Evolutionary conservation across 2,329 filamentous ascomycete species (phyloP), one percentile per base, ranked within the genome.

Genomic region (Aspergillus sojae): DNA sequence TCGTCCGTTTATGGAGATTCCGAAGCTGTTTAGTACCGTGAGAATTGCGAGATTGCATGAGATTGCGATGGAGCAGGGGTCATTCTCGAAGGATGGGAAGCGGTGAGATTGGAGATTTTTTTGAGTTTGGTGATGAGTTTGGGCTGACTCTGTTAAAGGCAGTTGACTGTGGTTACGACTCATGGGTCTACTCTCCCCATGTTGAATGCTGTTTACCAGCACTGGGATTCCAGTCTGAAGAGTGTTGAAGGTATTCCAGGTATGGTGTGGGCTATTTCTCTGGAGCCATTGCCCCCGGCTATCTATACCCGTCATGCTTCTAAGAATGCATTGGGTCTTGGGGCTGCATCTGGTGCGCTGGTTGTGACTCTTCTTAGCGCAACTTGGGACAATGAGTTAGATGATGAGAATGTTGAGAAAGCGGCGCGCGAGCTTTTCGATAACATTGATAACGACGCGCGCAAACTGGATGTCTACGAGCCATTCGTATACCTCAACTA

Each of bases 401-500:
- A 52, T 12, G 48, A 52, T 12, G 28, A 30, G 28, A 34, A 52
- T 3, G 48, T 32, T 10, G 48, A 52, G 28, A 32, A 21, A 5
- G 48, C 19, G 6, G 48, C 48, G 7, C 48, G 48, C 28, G 10
- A 52, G 28, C 48, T 52, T 52, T 52, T 52, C 28, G 48, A 52
- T 5, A 21, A 52, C 1, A 52, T 52, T 14, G 28, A 52, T 1
- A 21, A 14, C 2, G 62, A 62, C n/a, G 61, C 61, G 21, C 48
- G 36, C 23, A 19, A 32, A 12, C 14, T 59, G 41, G 36, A 30
- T 21, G 56, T 28, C 12, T 50, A 62, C 41, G 46, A 58, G 21
- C 30, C 61, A 12, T 60, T 54, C 28, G 48, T 60, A 1, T 60
- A 60, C 11, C 36, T 60, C 9, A 60, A 60, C 21, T 54, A 54